Percentiles rank a stretch among this genome's conserved stretches.
Evolutionary conservation across 305 asterid genomes (phyloP).

Genomic region (Fraxinus angustifolia): DNA sequence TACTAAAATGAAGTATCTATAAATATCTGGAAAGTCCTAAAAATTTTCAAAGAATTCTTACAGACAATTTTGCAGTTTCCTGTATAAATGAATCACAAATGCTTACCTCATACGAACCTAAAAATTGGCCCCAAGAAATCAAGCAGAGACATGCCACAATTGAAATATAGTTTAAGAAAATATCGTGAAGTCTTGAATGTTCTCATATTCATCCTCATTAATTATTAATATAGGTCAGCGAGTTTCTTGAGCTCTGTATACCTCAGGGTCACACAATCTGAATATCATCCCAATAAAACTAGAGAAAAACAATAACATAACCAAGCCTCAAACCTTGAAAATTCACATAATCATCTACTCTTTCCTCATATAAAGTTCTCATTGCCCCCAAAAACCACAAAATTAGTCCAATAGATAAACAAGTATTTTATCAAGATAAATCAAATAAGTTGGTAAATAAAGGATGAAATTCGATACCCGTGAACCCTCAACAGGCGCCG

Average conservation of each 20-base stretch:
- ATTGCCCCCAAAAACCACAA: background rate
- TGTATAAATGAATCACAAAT: background rate
- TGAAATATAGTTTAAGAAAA: background rate
- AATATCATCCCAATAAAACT: background rate
- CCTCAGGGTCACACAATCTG: background rate
- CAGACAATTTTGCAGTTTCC: background rate
- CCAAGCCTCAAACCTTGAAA: background rate
- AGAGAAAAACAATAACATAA: background rate
- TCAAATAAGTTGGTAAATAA: background rate
- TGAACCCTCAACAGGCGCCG: conserved; percentile 67
- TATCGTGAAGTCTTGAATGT: background rate
- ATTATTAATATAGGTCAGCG: background rate
- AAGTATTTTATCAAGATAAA: background rate
- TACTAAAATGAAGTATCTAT: background rate
- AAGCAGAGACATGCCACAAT: background rate
- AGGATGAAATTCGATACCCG: conserved; percentile 47
- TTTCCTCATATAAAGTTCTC: background rate
- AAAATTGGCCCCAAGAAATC: background rate
- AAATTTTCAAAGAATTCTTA: background rate
- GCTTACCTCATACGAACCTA: background rate
- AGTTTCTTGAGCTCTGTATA: background rate
- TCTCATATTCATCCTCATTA: background rate
- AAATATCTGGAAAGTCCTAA: background rate
- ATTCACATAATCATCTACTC: background rate
- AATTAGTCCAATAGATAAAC: conserved; percentile 4